Evolutionary conservation across 2,329 filamentous ascomycete genomes (phyloP).

Genomic region (Cephalotrichum gorgonifer): DNA sequence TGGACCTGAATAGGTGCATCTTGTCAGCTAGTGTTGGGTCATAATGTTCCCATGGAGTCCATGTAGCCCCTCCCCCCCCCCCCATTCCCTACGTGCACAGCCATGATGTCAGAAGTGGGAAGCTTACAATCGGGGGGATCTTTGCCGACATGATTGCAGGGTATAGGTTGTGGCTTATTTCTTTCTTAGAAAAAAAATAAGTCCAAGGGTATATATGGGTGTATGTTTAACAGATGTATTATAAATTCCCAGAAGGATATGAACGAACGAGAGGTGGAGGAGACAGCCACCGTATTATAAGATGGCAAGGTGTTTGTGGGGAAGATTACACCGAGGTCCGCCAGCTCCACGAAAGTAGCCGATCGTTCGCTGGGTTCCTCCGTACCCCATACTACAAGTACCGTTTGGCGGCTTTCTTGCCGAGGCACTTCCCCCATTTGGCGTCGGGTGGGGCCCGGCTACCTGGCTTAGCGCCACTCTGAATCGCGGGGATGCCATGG

Average conservation of each 20-base stretch:
- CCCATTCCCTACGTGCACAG: too few relatives aligned
- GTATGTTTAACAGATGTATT: too few relatives aligned
- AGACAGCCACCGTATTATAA: too few relatives aligned
- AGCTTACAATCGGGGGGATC: constrained; percentile 34
- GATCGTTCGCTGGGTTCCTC: too few relatives aligned
- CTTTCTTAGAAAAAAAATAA: neutral
- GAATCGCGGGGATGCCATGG: neutral
- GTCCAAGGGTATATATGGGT: too few relatives aligned
- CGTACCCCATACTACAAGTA: neutral
- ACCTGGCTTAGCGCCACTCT: neutral
- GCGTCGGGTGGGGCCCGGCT: neutral
- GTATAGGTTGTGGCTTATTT: neutral
- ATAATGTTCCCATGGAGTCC: neutral
- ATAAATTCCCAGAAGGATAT: too few relatives aligned
- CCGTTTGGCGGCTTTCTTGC: neutral
- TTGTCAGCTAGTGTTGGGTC: neutral
- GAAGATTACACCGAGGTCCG: too few relatives aligned
- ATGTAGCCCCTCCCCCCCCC: neutral
- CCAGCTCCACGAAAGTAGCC: too few relatives aligned
- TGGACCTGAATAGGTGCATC: constrained; percentile 25
- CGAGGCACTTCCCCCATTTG: neutral
- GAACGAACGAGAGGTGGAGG: too few relatives aligned
- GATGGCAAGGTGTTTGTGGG: too few relatives aligned
- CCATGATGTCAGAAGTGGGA: too few relatives aligned
- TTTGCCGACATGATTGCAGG: constrained; percentile 27